Base-by-base conservation (phyloP, 495 filamentous ascomycete genomes). In the Poronia punctata region DNA sequence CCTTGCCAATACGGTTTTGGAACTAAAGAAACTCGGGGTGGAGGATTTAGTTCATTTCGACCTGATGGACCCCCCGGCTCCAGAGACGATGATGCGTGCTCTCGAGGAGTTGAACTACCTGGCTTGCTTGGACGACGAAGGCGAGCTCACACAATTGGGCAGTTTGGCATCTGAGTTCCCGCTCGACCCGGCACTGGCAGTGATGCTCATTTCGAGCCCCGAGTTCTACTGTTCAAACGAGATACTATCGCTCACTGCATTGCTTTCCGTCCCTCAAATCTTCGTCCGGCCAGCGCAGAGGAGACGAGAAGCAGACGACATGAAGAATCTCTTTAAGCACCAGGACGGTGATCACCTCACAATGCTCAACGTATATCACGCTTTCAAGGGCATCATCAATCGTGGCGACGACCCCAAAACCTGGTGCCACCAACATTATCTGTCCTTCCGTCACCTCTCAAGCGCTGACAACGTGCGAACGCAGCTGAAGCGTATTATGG, bases 211-310 rank as follows among this genome's bases (percentile, higher is more conserved):
- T 59, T 85, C 81, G 16, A 94, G 88, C 11, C 92, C 92, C 2
- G 93, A 99, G 52, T 99, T 97, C 64, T 94, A 89, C 67, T 99
- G 93, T 73, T 95, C 89, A 10, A 97, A 95, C 59, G 93, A 99
- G 65, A 88, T 99, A 26, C 76, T 99, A 4, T 97, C 92, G 18
- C 84, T 97, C 49, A 94, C 87, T 1, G 83, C 93, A 1, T 75
- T 99, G 4, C 80, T 99, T 4, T 97, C 92, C 0, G 90, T 96
- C 6, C 92, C 92, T 0, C 85, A 95, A 54, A 80, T 99, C 33
- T 99, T 95, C 59, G 82, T 93, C 28, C 84, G 92, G 1, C 92
- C 92, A 4, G 79, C 83, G 18, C 77, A 75, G 39, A 80, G 83
- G 29, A 81, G 86, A 19, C 90, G 93, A 61, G 78, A 83, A n/a